A percentile compares a stretch with the other conserved stretches of the same genome.
Evolutionary conservation across 805 yeast species (phyloP).

Genomic region (Lipomyces lipofer): DNA sequence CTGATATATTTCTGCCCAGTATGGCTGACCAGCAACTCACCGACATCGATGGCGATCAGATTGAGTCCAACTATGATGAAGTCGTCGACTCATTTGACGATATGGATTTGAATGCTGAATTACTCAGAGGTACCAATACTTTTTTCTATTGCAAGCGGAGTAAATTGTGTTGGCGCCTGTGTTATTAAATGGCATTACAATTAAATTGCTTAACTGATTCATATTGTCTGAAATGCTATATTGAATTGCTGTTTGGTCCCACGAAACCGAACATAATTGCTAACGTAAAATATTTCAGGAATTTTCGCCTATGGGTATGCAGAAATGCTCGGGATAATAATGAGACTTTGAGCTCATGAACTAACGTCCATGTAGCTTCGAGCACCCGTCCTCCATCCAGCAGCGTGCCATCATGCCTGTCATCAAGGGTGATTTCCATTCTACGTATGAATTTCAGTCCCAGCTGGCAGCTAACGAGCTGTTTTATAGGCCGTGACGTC

Average conservation of each 20-base stretch:
- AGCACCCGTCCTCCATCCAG: slow-evolving; percentile 95
- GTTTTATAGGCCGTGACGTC: slow-evolving; percentile 63
- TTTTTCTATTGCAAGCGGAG: too few relatives aligned
- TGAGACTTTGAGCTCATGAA: neutral
- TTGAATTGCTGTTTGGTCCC: neutral
- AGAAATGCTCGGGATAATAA: neutral
- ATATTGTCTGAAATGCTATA: neutral
- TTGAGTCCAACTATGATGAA: slow-evolving; percentile 95
- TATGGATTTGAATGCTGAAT: slow-evolving; percentile 68
- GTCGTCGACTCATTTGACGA: slow-evolving; percentile 74
- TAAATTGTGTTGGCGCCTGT: neutral
- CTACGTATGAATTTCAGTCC: too few relatives aligned
- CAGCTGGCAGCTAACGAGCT: too few relatives aligned
- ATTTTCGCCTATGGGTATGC: slow-evolving; percentile 33
- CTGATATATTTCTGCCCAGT: slow-evolving; percentile 9
- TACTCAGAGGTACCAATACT: slow-evolving; percentile 56
- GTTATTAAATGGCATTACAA: too few relatives aligned
- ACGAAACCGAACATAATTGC: neutral
- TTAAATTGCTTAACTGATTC: too few relatives aligned
- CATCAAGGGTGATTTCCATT: slow-evolving; percentile 61
- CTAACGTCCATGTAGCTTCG: slow-evolving; percentile 68
- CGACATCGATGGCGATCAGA: slow-evolving; percentile 39
- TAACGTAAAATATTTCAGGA: slow-evolving; percentile 8
- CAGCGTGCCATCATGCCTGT: slow-evolving; percentile 96
- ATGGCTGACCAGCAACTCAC: slow-evolving; percentile 31